Percentiles rank a stretch among this genome's conserved stretches.
These are phyloP conservation scores for Tuber microsphaerosporum DNA, from an alignment of 495 filamentous ascomycete species.

Conservation along the genomic window DNA sequence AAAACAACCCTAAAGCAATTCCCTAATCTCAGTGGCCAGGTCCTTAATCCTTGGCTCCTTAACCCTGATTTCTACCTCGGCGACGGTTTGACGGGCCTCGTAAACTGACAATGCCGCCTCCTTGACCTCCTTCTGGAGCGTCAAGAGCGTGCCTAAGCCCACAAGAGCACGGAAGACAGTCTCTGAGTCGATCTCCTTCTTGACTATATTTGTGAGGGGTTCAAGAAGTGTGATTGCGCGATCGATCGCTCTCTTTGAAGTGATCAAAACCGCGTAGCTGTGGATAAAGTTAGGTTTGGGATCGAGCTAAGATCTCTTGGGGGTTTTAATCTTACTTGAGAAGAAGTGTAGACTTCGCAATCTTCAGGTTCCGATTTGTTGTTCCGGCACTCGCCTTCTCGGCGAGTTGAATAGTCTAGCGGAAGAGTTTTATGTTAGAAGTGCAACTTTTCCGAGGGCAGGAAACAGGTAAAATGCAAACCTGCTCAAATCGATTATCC, in stretches of 20 bases:
- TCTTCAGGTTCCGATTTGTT: slow-evolving; percentile 69
- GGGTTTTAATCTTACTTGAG: slow-evolving; percentile 66
- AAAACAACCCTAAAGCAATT: slow-evolving; percentile 41
- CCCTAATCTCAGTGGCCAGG: slow-evolving; percentile 54
- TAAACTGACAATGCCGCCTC: slow-evolving; percentile 49
- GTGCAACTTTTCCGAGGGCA: neutral
- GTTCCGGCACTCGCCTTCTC: slow-evolving; percentile 45
- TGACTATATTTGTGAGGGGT: slow-evolving; percentile 56
- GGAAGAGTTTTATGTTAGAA: slow-evolving; percentile 8
- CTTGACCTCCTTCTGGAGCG: slow-evolving; percentile 48
- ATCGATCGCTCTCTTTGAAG: slow-evolving; percentile 47
- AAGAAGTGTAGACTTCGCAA: slow-evolving; percentile 72
- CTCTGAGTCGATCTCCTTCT: slow-evolving; percentile 65
- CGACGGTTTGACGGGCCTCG: slow-evolving; percentile 45
- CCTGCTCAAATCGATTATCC: slow-evolving; percentile 27
- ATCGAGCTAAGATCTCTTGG: neutral
- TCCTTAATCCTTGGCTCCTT: slow-evolving; percentile 55
- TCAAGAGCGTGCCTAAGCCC: slow-evolving; percentile 68
- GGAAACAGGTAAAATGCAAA: slow-evolving; percentile 18
- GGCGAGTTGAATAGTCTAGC: slow-evolving; percentile 30
- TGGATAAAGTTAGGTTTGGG: slow-evolving; percentile 4
- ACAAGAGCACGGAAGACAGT: slow-evolving; percentile 76
- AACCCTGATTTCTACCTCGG: slow-evolving; percentile 45
- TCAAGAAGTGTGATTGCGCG: slow-evolving; percentile 56
- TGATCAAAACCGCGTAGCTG: slow-evolving; percentile 43